Conservation (phyloP, 2,329 filamentous ascomycete genomes). For the Aspergillus sp. region DNA sequence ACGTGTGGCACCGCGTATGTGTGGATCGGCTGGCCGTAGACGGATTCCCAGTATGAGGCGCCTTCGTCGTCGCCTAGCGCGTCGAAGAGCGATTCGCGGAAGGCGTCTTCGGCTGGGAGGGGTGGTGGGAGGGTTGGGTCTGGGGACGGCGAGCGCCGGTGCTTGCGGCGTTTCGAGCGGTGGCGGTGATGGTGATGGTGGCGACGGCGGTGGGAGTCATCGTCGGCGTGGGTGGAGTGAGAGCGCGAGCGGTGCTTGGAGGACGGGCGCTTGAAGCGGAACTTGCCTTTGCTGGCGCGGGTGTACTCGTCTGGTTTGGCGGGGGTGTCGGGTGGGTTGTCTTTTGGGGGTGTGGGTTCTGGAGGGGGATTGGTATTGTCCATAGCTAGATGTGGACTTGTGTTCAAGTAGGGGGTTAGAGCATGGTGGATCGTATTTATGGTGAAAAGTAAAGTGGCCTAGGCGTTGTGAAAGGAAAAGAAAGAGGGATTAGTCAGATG, state of each 20-base stretch:
- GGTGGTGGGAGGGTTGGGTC: not conserved
- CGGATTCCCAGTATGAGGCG: slow-evolving; percentile 87
- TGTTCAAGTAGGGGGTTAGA: not conserved
- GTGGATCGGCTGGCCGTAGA: slow-evolving; percentile 96
- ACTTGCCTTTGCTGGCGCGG: slow-evolving; percentile 20
- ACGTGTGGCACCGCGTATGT: slow-evolving; percentile 60
- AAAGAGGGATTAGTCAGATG: not conserved
- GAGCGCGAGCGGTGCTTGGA: slow-evolving; percentile 7
- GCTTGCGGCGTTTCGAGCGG: slow-evolving; percentile 21
- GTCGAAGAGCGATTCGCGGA: slow-evolving; percentile 92
- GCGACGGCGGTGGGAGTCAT: slow-evolving; percentile 16
- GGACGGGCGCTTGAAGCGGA: slow-evolving; percentile 33
- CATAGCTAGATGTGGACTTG: not conserved
- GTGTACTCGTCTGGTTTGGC: slow-evolving; percentile 13
- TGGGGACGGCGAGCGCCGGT: slow-evolving; percentile 4
- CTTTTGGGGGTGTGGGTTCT: not conserved
- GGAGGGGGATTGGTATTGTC: not conserved
- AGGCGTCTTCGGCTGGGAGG: slow-evolving; percentile 70
- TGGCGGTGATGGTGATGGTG: slow-evolving; percentile 19
- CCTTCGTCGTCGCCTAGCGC: slow-evolving; percentile 96
- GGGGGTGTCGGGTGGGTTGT: not conserved
- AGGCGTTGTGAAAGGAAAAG: not conserved
- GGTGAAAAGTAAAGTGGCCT: not conserved
- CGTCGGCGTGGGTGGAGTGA: slow-evolving; percentile 2
- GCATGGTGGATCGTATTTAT: not conserved